Base-by-base conservation (phyloP, 257 asterid species). In the Henckelia pumila region DNA sequence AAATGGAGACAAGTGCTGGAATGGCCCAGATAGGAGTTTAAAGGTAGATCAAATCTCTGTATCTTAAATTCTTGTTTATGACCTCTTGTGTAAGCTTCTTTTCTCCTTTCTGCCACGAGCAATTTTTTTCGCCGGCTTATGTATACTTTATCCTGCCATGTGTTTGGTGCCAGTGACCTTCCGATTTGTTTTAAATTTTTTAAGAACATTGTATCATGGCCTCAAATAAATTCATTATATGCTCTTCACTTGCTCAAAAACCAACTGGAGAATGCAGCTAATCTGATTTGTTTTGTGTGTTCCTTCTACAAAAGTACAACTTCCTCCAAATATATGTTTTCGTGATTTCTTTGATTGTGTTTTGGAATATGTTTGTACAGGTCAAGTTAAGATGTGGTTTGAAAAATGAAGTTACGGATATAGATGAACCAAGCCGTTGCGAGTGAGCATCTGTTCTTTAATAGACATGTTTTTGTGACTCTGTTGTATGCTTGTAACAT, bases 361-460 rank as follows among this genome's bases (percentile, higher is more conserved):
- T 25, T 29, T 33, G 61, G 16, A n/a, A 8, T 50, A 40, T 24
- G 14, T 65, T 63, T 49, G 24, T 74, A 49, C 90, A 93, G 99
- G 96, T 90, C 55, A 86, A 86, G 80, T 72, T 93, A 69, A 83
- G 97, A 73, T 93, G 99, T 59, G 99, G 99, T 49, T 82, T 93
- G 85, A 90, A 79, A 76, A 85, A 83, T 65, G 97, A 93, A 83
- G 83, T 86, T 6, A 64, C 83, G 6, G 97, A 90, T 67, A 88
- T 93, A 30, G 99, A 88, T 77, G 99, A 93, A 82, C 99, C 97
- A 63, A 93, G 99, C 77, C 97, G 99, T 21, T 90, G 97, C 97
- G 97, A 93, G 99, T 93, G 87, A 80, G 95, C 71, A 65, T 68
- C 61, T 61, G 49, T 29, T 61, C 59, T 16, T 2, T 25, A 47